Conservation (phyloP, 192 early-diverging fungal genomes). For the Spizellomyces sp. region DNA sequence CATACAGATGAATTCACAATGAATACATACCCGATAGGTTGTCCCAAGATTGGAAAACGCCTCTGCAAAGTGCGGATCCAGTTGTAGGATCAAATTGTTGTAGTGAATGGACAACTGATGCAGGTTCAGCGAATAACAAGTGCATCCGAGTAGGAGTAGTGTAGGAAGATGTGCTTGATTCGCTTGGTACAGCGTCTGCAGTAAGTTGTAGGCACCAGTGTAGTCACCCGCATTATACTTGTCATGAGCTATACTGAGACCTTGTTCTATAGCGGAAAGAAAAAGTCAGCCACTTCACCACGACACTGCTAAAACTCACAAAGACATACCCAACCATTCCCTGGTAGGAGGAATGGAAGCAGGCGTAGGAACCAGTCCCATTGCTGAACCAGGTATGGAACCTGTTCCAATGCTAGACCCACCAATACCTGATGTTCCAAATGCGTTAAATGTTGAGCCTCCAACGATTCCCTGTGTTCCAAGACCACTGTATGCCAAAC, state of each 20-base stretch:
- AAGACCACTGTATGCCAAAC: not conserved
- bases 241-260: slow-evolving; percentile 35
- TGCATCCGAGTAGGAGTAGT: slow-evolving; percentile 82
- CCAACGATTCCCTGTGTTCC: not conserved
- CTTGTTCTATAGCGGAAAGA: slow-evolving; percentile 4
- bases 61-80: slow-evolving; percentile 86
- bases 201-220: slow-evolving; percentile 37
- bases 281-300: not conserved
- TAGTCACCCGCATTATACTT: slow-evolving; percentile 48
- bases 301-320: not conserved
- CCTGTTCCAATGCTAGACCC: not conserved
- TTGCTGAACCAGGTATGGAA: not conserved
- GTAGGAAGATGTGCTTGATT: slow-evolving; percentile 72
- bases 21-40: slow-evolving; percentile 60
- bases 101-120: slow-evolving; percentile 74
- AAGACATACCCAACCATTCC: slow-evolving; percentile 26
- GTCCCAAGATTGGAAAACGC: slow-evolving; percentile 92
- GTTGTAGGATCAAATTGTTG: slow-evolving; percentile 78
- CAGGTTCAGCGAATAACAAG: slow-evolving; percentile 78
- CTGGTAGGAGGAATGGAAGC: not conserved
- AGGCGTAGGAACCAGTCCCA: not conserved
- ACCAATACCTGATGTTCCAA: too few species aligned
- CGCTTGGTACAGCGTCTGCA: slow-evolving; percentile 32
- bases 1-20: too few species aligned
- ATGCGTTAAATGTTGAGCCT: too few species aligned